Evolutionary conservation across 768 basidiomycete genomes (phyloP), one percentile per base, ranked within the genome.

Genomic region (Paxillus rubicundulus): DNA sequence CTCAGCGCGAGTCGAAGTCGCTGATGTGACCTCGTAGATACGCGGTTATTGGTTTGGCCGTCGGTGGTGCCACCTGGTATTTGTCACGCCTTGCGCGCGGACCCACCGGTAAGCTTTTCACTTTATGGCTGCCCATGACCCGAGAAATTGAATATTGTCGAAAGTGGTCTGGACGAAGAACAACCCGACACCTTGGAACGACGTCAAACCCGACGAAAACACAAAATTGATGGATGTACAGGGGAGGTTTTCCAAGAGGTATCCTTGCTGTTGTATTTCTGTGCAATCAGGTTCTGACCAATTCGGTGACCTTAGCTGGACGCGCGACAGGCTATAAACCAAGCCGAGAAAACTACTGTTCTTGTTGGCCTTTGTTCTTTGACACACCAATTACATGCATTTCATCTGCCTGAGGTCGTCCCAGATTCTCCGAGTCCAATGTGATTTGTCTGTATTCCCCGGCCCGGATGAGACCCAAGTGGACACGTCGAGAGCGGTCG

Each of bases 181-280:
- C 68, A 94, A 95, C 77, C 91, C 91, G 33, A 85, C 84, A 18
- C 92, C 92, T n/a, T 94, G 89, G 89, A 89, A 90, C 72, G 78
- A 81, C 51, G 79, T 93, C 66, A 78, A 88, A 67, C 84, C 78
- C 36, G 77, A 86, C 63, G 84, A 93, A 70, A 81, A 81, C 58
- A 88, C 80, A 48, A 92, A 92, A 72, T 40, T 92, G 54, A 61
- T 83, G 65, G 67, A 78, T 40, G 80, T 89, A 36, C 83, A 85
- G 73, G 84, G 87, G 66, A 85, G 82, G 60, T 90, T 92, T 60
- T 78, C 85, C 8, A 86, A 84, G 75, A 82, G 77, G 90, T 59
- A 18, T 48, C 48, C 61, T 21, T 13, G 49, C 28, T 52, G 45
- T 1, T 43, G 9, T 38, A 9, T 36, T 37, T 40, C n/a, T 49